Evolutionary conservation across 129 eudicot genomes (phyloP).

Genomic region (Scalesia atractyloides): DNA sequence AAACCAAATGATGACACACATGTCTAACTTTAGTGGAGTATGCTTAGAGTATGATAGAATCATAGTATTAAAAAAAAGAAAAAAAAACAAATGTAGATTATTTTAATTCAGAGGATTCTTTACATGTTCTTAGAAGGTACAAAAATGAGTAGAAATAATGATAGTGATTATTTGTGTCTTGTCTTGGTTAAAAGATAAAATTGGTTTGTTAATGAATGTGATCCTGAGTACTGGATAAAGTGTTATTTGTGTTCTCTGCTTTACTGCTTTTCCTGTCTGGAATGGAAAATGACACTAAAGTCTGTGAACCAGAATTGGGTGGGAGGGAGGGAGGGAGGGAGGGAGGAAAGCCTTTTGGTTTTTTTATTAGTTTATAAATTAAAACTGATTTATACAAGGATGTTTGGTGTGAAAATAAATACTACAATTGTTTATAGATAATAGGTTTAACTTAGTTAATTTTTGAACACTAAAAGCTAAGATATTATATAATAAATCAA

Average conservation of each 20-base stretch:
- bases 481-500: no score
- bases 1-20: slow-evolving; percentile 30
- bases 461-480: no score
- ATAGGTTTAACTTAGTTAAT: no score
- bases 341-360: slow-evolving; percentile 21
- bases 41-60: slow-evolving; percentile 33
- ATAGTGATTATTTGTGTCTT: slow-evolving; percentile 6
- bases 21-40: slow-evolving; percentile 35
- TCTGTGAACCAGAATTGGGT: slow-evolving; percentile 17
- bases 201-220: slow-evolving; percentile 10
- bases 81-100: neutral
- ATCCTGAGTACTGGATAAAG: slow-evolving; percentile 23
- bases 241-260: slow-evolving; percentile 16
- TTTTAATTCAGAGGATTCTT: slow-evolving; percentile 32
- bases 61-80: neutral
- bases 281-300: slow-evolving; percentile 37
- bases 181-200: slow-evolving; percentile 12
- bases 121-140: slow-evolving; percentile 21
- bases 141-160: slow-evolving; percentile 30
- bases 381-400: neutral
- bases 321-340: slow-evolving; percentile 31
- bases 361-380: neutral
- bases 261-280: slow-evolving; percentile 27
- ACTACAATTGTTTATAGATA: neutral
- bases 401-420: no score